Conservation (phyloP, 768 basidiomycete genomes). For the Gymnopilus junonius region DNA sequence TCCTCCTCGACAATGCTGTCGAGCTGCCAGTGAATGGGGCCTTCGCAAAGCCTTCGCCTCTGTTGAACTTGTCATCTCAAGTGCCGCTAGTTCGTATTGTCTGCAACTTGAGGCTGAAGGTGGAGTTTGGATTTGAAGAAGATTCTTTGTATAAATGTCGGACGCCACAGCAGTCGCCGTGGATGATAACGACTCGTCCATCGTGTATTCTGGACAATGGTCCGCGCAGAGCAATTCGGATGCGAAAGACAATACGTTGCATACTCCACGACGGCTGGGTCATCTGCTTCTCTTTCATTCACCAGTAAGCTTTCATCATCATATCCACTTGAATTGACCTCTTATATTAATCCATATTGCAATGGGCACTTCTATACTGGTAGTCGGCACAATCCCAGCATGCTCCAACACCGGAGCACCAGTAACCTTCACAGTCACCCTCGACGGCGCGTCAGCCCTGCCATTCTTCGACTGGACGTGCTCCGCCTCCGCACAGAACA, state of each 20-base stretch:
- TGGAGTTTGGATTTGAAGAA: too few species aligned
- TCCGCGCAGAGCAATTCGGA: neutral
- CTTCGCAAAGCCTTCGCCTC: neutral
- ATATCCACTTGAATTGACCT: neutral
- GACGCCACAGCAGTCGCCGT: too few species aligned
- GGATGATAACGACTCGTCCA: neutral
- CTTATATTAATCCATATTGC: neutral
- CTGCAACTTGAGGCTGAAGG: neutral
- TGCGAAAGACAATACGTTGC: neutral
- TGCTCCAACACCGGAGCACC: neutral
- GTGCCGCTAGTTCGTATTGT: neutral
- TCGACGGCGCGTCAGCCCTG: neutral
- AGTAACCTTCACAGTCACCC: neutral
- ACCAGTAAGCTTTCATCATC: neutral
- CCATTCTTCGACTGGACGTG: neutral
- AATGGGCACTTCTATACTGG: neutral
- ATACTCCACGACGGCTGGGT: neutral
- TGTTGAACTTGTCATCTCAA: neutral
- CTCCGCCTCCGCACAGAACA: neutral
- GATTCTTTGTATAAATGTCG: neutral
- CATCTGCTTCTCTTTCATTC: neutral
- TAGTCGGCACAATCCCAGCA: neutral
- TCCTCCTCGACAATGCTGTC: neutral
- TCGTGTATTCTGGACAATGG: conserved; percentile 1
- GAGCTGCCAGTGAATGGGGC: neutral